Conservation (phyloP, 306 rosid species). For the Cucumis cinereus region DNA sequence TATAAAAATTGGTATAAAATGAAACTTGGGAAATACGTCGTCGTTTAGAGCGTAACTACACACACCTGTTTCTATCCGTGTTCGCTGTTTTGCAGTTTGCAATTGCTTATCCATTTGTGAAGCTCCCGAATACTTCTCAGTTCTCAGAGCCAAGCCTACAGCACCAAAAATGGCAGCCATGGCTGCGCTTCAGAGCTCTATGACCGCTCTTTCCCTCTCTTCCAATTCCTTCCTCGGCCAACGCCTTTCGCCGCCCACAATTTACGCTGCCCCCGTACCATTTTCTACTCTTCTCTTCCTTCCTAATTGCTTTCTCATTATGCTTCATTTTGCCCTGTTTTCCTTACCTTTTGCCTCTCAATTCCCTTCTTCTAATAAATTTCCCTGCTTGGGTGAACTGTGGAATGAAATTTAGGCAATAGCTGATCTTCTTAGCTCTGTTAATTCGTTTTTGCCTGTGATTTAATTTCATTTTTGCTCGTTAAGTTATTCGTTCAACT, state of each 20-base stretch:
- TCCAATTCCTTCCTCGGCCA: slow-evolving; percentile 82
- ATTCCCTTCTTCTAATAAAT: too few relatives aligned
- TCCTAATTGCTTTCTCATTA: neutral
- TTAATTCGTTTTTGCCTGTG: neutral
- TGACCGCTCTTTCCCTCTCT: slow-evolving; percentile 60
- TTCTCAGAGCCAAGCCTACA: neutral
- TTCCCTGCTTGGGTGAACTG: neutral
- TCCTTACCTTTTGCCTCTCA: neutral
- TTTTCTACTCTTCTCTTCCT: neutral
- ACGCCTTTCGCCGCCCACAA: slow-evolving; percentile 40
- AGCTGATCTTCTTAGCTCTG: neutral
- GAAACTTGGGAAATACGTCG: neutral
- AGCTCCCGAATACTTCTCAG: neutral
- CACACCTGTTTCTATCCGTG: neutral
- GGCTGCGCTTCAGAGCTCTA: slow-evolving; percentile 76
- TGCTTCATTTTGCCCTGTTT: neutral
- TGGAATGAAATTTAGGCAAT: neutral
- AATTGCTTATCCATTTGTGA: neutral
- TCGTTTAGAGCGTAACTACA: neutral
- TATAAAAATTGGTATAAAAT: too few relatives aligned
- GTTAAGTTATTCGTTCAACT: neutral
- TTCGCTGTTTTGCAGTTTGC: neutral
- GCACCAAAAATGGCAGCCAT: slow-evolving; percentile 66
- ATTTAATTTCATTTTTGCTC: neutral
- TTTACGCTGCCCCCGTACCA: slow-evolving; percentile 37